Base-by-base conservation (phyloP, 169 alveolate species). In the Cryptosporidium muris region DNA sequence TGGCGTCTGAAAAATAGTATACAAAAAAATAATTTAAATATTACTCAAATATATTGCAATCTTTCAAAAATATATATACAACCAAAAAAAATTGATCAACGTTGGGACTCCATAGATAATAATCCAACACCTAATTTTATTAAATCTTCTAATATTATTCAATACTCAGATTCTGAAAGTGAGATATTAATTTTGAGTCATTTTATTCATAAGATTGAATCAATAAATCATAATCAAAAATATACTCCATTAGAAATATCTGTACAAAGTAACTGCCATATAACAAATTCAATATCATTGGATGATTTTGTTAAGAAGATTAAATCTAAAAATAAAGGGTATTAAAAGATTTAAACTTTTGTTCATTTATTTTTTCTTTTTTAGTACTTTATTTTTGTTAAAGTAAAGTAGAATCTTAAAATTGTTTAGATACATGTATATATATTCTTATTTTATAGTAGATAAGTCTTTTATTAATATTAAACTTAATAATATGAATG, bases 201-300 rank as follows among this genome's bases (percentile, higher is more conserved):
- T 25, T 25, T 25, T 25, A 25, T 25, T 25, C 48, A 60, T 42
- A 5, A 34, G 4, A 60, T 60, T 16, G 11, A 14, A 60, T 60
- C 65, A 34, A 60, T 34, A n/a, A 11, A n/a, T 36, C 25, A 1
- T 60, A n/a, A 16, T 47, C 4, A 36, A 14, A 36, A 38, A 60
- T 14, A 16, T 25, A 16, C 11, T 14, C 38, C 9, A 60, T 12
- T 74, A 14, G 54, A 66, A 16, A 42, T 74, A 14, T 42, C 67
- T 4, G 38, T 25, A 47, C 85, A 56, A 25, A 51, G 60, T 2
- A 16, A 36, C 16, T 74, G 66, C 11, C 74, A 74, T 34, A 74
- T 74, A 25, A 42, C 60, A 16, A 37, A 74, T 8, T 74, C 85
- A 2, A 58, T 74, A 45, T 74, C 85, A 25, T 4, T 74, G n/a